Evolutionary conservation across 805 yeast genomes (phyloP).

Genomic region (Helenozyma rhizophorensis): DNA sequence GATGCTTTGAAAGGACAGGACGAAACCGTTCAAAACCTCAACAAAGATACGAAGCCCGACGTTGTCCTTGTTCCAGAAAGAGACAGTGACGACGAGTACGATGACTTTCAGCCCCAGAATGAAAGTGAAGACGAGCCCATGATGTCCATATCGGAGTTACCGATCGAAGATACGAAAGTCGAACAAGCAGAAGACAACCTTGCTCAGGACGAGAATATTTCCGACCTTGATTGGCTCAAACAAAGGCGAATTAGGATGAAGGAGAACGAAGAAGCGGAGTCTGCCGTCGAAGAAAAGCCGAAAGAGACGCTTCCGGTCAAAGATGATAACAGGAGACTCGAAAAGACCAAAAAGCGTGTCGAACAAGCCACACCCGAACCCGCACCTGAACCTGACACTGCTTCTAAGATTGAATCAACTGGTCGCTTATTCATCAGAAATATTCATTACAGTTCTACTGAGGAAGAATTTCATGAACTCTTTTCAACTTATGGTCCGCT

Average conservation of each 20-base stretch:
- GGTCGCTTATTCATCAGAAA: conserved; percentile 88
- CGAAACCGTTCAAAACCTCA: conserved; percentile 2
- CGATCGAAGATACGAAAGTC: too few relatives aligned
- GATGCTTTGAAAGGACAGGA: conserved; percentile 33
- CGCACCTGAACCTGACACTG: conserved; percentile 44
- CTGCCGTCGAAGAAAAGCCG: conserved; percentile 6
- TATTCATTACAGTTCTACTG: conserved; percentile 72
- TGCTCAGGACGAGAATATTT: conserved; percentile 48
- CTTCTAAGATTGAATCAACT: conserved; percentile 54
- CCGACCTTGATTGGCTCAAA: conserved; percentile 87
- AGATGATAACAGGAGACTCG: background rate
- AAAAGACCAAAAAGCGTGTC: conserved; percentile 2
- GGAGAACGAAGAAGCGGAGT: conserved; percentile 23
- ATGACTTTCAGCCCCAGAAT: conserved; percentile 34
- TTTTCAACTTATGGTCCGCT: conserved; percentile 67
- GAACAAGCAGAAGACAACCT: conserved; percentile 21
- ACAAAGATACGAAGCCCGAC: conserved; percentile 19
- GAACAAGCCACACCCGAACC: conserved; percentile 14
- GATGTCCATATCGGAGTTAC: conserved; percentile 37
- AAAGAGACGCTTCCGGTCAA: conserved; percentile 1
- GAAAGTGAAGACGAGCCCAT: conserved; percentile 47
- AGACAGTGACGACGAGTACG: conserved; percentile 52
- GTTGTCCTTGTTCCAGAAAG: conserved; percentile 39
- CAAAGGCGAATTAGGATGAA: conserved; percentile 67
- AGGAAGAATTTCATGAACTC: conserved; percentile 65